Evolutionary conservation across 441 rosid genomes (phyloP), one percentile per base, ranked within the genome.

Genomic region (Aquilaria agallochum): DNA sequence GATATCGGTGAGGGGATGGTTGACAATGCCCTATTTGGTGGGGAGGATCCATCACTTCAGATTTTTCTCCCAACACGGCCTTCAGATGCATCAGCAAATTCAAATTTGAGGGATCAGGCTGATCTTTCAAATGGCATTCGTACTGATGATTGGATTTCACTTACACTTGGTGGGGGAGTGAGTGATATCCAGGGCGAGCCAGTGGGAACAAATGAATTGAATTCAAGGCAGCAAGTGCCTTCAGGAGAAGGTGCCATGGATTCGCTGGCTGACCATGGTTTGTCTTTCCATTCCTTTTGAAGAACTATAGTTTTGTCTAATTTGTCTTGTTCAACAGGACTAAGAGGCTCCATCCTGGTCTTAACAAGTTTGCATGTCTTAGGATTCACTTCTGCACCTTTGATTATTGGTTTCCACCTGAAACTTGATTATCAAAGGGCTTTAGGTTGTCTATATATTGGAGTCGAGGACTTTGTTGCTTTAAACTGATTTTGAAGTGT

Each of bases 41-140:
- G 82, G 66, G 96, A 86, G 65, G 99, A 95, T 77, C 95, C 98
- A 31, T 83, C 96, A 45, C 95, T 90, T 59, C 96, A 95, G 77
- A 78, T 92, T 65, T 95, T 95, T 74, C 93, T 95, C 79, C 95
- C 99, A 57, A 85, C 97, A 9, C 76, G 81, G 72, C 90, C 93
- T 60, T 86, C 94, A 50, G 84, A 72, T 75, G 80, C 83, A 56
- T 66, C 93, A 56, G 69, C 66, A 62, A 90, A 76, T 59, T 59
- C 89, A 14, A 80, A 82, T 77, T 40, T 77, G 67, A 80, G 92
- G 72, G 85, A 80, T 78, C 88, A 79, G 68, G 84, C 74, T 73
- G 94, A 90, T 66, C 65, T 76, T 68, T 84, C 97, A n/a, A 92
- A 92, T 70, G 89, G 96, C 58, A 70, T 87, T 68, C 85, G 83